These are phyloP conservation scores for Penicillium psychrofluorescens DNA, from an alignment of 495 filamentous ascomycete genomes.

Conservation along the genomic window DNA sequence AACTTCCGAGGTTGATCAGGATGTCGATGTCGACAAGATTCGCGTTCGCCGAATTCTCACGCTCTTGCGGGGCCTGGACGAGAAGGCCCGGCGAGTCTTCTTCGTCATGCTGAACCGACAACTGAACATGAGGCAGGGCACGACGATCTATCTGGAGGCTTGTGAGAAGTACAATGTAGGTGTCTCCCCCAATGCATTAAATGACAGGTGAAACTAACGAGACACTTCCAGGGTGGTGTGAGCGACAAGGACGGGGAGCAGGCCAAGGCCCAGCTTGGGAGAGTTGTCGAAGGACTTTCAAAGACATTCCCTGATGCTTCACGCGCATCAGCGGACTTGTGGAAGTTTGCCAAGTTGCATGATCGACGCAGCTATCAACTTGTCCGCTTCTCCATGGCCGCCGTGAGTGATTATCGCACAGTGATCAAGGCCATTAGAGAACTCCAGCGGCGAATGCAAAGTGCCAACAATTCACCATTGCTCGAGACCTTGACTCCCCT, in stretches of 20 bases:
- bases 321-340: slow-evolving; percentile 62
- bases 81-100: slow-evolving; percentile 75
- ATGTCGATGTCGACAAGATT: slow-evolving; percentile 71
- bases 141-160: slow-evolving; percentile 64
- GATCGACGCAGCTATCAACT: slow-evolving; percentile 88
- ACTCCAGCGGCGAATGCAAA: slow-evolving; percentile 72
- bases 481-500: slow-evolving; percentile 77
- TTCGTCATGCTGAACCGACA: slow-evolving; percentile 79
- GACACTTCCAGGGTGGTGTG: slow-evolving; percentile 56
- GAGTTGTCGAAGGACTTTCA: slow-evolving; percentile 58
- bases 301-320: slow-evolving; percentile 68
- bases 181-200: background rate
- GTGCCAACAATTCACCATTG: slow-evolving; percentile 49
- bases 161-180: slow-evolving; percentile 78
- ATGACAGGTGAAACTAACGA: slow-evolving; percentile 3
- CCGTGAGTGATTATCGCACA: slow-evolving; percentile 87
- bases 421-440: slow-evolving; percentile 86
- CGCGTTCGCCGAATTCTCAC: slow-evolving; percentile 79
- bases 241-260: slow-evolving; percentile 64
- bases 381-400: slow-evolving; percentile 73
- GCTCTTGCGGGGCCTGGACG: slow-evolving; percentile 69
- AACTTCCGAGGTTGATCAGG: slow-evolving; percentile 35
- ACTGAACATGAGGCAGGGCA: slow-evolving; percentile 56
- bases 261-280: slow-evolving; percentile 59
- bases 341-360: slow-evolving; percentile 86